Evolutionary conservation across 1,139 yeast genomes (phyloP).

Genomic region (Candida sojae): DNA sequence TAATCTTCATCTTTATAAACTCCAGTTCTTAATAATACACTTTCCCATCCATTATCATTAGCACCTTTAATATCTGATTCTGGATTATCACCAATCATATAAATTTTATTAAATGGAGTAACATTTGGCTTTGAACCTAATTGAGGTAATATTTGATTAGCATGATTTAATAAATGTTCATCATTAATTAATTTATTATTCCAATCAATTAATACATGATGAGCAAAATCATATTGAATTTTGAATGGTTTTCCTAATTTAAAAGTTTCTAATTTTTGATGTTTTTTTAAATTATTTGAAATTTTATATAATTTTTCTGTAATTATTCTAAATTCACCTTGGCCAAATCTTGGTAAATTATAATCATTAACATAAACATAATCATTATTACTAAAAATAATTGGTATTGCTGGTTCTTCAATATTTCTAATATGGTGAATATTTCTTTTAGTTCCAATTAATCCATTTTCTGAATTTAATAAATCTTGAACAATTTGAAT

Average conservation of each 20-base stretch:
- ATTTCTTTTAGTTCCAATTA: conserved; percentile 60
- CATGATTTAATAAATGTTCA: conserved; percentile 13
- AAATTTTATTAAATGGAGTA: conserved; percentile 59
- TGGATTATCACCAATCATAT: conserved; percentile 97
- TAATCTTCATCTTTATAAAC: conserved; percentile 77
- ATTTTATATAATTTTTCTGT: conserved; percentile 65
- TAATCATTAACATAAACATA: conserved; percentile 90
- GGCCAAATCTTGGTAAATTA: conserved; percentile 80
- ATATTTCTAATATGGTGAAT: conserved; percentile 13
- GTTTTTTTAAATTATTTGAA: conserved; percentile 47
- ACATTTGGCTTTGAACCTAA: conserved; percentile 34
- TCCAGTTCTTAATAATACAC: conserved; percentile 82
- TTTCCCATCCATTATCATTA: conserved; percentile 82
- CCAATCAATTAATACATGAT: conserved; percentile 67
- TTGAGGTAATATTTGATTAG: conserved; percentile 34
- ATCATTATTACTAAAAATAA: conserved; percentile 85
- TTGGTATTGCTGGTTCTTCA: conserved; percentile 66
- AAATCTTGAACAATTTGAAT: conserved; percentile 76
- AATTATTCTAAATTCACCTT: conserved; percentile 79
- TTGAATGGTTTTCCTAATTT: conserved; percentile 85
- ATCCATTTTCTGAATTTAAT: conserved; percentile 64
- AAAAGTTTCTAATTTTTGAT: conserved; percentile 49
- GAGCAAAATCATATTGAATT: conserved; percentile 84
- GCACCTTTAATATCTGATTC: conserved; percentile 92
- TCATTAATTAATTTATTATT: conserved; percentile 30